Evolutionary conservation across 169 alveolate species (phyloP).

Genomic region (Eimeria mitis): DNA sequence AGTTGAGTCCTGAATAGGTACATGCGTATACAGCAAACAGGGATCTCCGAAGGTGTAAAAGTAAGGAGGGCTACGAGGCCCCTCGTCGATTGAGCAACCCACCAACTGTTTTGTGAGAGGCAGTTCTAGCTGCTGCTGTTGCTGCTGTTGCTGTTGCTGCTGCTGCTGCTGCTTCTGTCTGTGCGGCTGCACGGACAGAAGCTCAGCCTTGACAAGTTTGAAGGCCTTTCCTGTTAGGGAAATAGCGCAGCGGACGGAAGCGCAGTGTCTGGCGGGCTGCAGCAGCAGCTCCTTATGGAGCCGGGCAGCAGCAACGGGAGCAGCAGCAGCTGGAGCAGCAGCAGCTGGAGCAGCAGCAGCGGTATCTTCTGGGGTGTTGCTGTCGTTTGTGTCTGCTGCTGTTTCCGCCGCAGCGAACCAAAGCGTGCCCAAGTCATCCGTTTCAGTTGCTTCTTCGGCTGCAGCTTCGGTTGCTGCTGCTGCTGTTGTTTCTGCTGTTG

Average conservation of each 20-base stretch:
- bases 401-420: neutral
- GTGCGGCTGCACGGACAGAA: too few relatives aligned
- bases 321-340: neutral
- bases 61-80: neutral
- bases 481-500: too few relatives aligned
- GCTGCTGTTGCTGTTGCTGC: constrained; percentile 12
- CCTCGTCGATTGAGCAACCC: neutral
- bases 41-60: too few relatives aligned
- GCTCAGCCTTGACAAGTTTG: constrained; percentile 17
- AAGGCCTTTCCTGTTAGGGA: neutral
- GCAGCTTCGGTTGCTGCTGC: neutral
- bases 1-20: too few relatives aligned
- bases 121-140: neutral
- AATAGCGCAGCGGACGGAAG: constrained; percentile 31
- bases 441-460: neutral
- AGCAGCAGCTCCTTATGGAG: constrained; percentile 20
- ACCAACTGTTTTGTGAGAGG: neutral
- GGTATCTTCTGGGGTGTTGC: neutral
- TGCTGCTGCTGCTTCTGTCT: constrained; percentile 22
- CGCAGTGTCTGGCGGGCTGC: constrained; percentile 36
- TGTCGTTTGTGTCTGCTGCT: neutral
- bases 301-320: neutral
- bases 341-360: too few relatives aligned
- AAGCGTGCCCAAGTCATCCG: neutral
- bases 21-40: too few relatives aligned